Conservation (phyloP, 345 rosid species). For the Psidium guajava region DNA sequence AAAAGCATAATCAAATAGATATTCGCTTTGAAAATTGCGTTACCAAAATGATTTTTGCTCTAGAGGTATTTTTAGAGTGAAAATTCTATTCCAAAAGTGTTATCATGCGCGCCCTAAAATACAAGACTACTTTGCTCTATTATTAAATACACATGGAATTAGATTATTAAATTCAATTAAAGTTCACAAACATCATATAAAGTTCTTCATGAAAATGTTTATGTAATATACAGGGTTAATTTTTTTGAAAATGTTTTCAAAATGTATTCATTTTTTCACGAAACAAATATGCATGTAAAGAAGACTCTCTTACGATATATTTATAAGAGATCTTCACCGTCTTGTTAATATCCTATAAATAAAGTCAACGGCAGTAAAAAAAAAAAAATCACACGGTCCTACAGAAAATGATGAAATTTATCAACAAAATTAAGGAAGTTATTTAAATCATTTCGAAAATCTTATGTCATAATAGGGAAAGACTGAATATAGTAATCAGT, state of each 20-base stretch:
- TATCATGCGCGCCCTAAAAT: no score
- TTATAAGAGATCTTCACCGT: neutral
- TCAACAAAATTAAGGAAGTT: neutral
- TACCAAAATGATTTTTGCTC: no score
- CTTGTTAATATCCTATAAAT: neutral
- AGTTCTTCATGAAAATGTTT: no score
- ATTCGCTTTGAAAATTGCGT: no score
- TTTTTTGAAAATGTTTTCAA: no score
- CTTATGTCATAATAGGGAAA: neutral
- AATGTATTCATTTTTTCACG: neutral
- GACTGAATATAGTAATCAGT: neutral
- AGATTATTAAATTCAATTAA: neutral
- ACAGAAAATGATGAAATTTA: neutral
- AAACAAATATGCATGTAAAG: neutral
- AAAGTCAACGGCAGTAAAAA: neutral
- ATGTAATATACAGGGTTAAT: no score
- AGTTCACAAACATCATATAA: neutral
- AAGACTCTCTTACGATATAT: neutral
- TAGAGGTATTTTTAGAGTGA: fast-evolving
- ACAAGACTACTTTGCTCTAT: no score
- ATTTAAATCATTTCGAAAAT: neutral
- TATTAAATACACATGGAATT: neutral
- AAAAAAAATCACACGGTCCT: neutral
- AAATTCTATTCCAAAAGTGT: no score
- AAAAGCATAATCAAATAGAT: no score